These are phyloP conservation scores for Zygosaccharomyces sapae DNA, from an alignment of 1,139 yeast genomes.

Conservation along the genomic window DNA sequence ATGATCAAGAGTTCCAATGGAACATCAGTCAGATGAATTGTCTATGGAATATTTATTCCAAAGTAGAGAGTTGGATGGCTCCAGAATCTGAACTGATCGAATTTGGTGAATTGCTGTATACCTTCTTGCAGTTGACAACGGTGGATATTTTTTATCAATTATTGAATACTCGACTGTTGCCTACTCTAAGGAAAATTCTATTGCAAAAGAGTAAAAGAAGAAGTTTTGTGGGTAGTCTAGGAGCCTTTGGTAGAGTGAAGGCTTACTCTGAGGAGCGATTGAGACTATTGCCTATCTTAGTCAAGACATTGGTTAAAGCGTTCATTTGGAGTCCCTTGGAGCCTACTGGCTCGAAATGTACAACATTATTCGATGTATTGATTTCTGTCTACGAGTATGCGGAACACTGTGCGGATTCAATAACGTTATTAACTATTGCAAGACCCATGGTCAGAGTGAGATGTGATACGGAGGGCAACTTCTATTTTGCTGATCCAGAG, in stretches of 20 bases:
- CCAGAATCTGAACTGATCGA: not conserved
- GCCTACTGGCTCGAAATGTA: constrained; percentile 32
- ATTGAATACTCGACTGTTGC: constrained; percentile 9
- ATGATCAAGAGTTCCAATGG: not conserved
- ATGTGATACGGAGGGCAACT: constrained; percentile 43
- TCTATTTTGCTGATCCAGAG: constrained; percentile 53
- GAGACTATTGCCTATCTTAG: constrained; percentile 20
- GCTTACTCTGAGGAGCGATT: constrained; percentile 1
- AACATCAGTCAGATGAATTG: not conserved
- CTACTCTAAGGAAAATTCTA: constrained; percentile 19
- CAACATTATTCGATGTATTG: constrained; percentile 34
- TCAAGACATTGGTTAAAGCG: constrained; percentile 39
- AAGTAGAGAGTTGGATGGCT: constrained; percentile 3
- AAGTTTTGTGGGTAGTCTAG: constrained; percentile 24
- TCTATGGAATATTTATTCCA: constrained; percentile 3
- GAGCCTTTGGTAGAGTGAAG: constrained; percentile 10
- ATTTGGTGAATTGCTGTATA: constrained; percentile 10
- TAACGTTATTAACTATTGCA: constrained; percentile 46
- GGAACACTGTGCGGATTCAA: constrained; percentile 34
- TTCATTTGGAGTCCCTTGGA: constrained; percentile 33
- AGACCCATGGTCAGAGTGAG: constrained; percentile 56
- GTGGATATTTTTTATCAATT: constrained; percentile 24
- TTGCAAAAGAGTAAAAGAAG: constrained; percentile 25
- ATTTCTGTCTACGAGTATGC: constrained; percentile 35
- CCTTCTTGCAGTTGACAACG: constrained; percentile 40